These are phyloP conservation scores for Leccinum arenicola DNA, from an alignment of 768 basidiomycete species.

Conservation along the genomic window DNA sequence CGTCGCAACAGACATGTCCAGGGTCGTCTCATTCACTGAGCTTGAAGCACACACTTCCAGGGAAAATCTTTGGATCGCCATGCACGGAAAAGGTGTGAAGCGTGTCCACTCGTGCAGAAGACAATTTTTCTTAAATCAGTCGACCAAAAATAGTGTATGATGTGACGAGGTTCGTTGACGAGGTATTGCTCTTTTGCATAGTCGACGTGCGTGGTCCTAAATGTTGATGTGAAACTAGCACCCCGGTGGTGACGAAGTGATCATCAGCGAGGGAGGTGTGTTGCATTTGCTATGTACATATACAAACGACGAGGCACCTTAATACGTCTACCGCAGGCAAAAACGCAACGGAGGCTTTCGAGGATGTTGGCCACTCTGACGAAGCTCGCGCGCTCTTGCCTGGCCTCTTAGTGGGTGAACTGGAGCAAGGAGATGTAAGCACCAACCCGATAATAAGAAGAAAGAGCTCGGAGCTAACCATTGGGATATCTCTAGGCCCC, in stretches of 20 bases:
- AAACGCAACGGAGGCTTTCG: slow-evolving; percentile 97
- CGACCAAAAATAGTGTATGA: slow-evolving; percentile 70
- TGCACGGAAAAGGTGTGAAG: slow-evolving; percentile 76
- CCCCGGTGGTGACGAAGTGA: slow-evolving; percentile 97
- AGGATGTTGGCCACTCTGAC: slow-evolving; percentile 99
- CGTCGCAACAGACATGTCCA: slow-evolving; percentile 37
- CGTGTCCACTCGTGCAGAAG: background rate
- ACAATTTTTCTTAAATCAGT: background rate
- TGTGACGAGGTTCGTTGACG: slow-evolving; percentile 91
- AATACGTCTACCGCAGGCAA: slow-evolving; percentile 55
- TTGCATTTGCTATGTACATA: slow-evolving; percentile 19
- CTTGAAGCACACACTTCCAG: slow-evolving; percentile 75
- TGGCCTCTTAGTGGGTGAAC: slow-evolving; percentile 77
- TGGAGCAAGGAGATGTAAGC: slow-evolving; percentile 68
- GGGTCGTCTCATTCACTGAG: slow-evolving; percentile 66
- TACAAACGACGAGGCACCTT: background rate
- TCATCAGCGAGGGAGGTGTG: slow-evolving; percentile 88
- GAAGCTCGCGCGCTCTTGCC: slow-evolving; percentile 88
- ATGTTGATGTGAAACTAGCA: slow-evolving; percentile 49
- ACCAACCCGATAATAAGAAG: background rate
- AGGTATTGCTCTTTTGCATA: slow-evolving; percentile 48
- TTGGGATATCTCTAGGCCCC: slow-evolving; percentile 36
- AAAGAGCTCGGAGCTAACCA: slow-evolving; percentile 1
- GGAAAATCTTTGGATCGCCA: slow-evolving; percentile 75
- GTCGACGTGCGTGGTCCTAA: background rate